phyloP scores from a whole-genome alignment of 345 rosid species.

The Euphorbia tirucalli region DNA sequence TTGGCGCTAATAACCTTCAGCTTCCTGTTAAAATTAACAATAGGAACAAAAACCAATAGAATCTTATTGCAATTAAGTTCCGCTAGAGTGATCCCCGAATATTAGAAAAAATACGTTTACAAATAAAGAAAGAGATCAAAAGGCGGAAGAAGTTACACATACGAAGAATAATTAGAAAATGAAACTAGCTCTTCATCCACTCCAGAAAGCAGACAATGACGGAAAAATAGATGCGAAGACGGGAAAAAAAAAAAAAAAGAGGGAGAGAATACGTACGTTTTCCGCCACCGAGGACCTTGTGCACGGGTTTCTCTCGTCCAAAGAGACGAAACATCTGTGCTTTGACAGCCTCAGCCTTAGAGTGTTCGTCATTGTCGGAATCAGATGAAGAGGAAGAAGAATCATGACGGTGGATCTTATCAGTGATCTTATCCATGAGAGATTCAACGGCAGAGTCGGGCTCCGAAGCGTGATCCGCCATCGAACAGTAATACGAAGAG shows the following conservation, averaged over 20 bases:
- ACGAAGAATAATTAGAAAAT: neutral
- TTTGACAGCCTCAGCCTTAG: conserved; percentile 33
- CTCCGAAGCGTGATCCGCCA: conserved; percentile 41
- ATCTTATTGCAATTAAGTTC: neutral
- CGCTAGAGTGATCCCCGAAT: neutral
- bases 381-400: conserved; percentile 61
- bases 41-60: neutral
- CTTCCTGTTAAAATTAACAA: neutral
- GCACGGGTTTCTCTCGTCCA: conserved; percentile 37
- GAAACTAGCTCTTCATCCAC: neutral
- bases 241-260: neutral
- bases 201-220: neutral
- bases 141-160: neutral
- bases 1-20: conserved; percentile 1
- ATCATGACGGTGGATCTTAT: conserved; percentile 43
- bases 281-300: conserved; percentile 41
- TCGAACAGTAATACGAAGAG: too few species aligned
- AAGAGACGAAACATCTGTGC: conserved; percentile 37
- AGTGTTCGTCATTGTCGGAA: conserved; percentile 52
- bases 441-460: conserved; percentile 37
- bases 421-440: conserved; percentile 50
- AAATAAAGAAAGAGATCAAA: neutral
- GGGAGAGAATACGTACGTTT: conserved; percentile 23
- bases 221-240: neutral
- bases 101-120: neutral